phyloP scores from a whole-genome alignment of 768 basidiomycete species.

The Trametopsis cervina region DNA sequence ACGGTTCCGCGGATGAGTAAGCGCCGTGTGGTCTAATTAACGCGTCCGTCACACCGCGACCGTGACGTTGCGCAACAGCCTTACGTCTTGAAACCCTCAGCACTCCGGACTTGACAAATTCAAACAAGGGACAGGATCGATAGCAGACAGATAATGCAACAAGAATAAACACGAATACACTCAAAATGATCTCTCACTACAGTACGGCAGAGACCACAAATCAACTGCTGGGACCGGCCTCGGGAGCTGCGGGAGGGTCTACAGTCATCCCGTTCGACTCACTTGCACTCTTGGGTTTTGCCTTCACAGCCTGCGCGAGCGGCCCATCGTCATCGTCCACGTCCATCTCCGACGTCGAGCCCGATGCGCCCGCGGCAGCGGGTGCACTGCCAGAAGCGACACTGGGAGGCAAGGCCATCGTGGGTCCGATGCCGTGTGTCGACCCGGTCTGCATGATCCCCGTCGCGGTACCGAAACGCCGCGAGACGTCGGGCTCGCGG shows the following conservation, averaged over 20 bases:
- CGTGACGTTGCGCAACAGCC: not conserved
- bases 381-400: conserved; percentile 12
- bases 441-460: conserved; percentile 66
- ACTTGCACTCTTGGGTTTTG: conserved; percentile 1
- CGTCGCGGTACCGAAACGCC: conserved; percentile 55
- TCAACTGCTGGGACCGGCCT: conserved; percentile 1
- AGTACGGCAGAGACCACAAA: not conserved
- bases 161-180: too few relatives aligned
- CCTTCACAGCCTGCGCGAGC: conserved; percentile 9
- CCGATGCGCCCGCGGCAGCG: conserved; percentile 24
- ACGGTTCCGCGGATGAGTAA: not conserved
- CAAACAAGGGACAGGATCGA: too few relatives aligned
- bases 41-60: conserved; percentile 1
- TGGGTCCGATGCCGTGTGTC: conserved; percentile 72
- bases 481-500: conserved; percentile 39
- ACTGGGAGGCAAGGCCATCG: conserved; percentile 45
- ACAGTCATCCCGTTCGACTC: conserved; percentile 7
- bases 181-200: too few relatives aligned
- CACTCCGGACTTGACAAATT: not conserved
- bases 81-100: not conserved
- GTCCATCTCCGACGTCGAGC: conserved; percentile 16
- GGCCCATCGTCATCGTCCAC: conserved; percentile 19
- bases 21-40: not conserved
- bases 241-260: conserved; percentile 4
- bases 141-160: too few relatives aligned